A percentile compares a stretch with the other conserved stretches of the same genome.
phyloP scores from a whole-genome alignment of 208 protist genomes.

The Leishmania guyanensis region DNA sequence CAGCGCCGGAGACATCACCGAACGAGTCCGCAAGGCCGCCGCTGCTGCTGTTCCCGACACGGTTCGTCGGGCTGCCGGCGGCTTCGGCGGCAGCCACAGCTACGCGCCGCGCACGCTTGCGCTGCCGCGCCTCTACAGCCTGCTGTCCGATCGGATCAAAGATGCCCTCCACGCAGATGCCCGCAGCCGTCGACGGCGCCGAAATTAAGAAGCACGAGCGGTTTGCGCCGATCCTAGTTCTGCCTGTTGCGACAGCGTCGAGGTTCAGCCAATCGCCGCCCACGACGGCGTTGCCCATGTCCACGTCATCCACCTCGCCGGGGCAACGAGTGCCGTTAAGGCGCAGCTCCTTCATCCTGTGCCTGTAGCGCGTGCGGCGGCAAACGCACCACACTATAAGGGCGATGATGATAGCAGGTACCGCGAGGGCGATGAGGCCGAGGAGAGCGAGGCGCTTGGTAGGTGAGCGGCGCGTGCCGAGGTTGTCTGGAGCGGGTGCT shows the following conservation, averaged over 20 bases:
- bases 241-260: conserved; percentile 8
- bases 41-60: not conserved
- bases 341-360: conserved; percentile 31
- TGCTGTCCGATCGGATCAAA: conserved; percentile 78
- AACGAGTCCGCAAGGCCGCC: not conserved
- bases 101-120: conserved; percentile 37
- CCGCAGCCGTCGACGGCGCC: not conserved
- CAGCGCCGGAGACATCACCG: conserved; percentile 4
- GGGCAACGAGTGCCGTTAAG: conserved; percentile 48
- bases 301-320: conserved; percentile 52
- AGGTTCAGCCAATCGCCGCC: conserved; percentile 52
- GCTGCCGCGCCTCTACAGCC: conserved; percentile 46
- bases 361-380: conserved; percentile 40
- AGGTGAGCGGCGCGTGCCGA: not conserved
- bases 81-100: conserved; percentile 31
- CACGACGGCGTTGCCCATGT: conserved; percentile 44
- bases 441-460: conserved; percentile 17
- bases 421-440: conserved; percentile 51
- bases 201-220: conserved; percentile 3
- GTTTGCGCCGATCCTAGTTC: not conserved
- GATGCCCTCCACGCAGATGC: not conserved
- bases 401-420: conserved; percentile 32
- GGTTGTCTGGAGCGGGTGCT: conserved; percentile 7
- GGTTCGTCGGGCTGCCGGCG: not conserved
- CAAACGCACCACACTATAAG: conserved; percentile 36